These are phyloP conservation scores for Lichtheimia corymbifera DNA, from an alignment of 371 early-diverging fungal species.

Conservation along the genomic window DNA sequence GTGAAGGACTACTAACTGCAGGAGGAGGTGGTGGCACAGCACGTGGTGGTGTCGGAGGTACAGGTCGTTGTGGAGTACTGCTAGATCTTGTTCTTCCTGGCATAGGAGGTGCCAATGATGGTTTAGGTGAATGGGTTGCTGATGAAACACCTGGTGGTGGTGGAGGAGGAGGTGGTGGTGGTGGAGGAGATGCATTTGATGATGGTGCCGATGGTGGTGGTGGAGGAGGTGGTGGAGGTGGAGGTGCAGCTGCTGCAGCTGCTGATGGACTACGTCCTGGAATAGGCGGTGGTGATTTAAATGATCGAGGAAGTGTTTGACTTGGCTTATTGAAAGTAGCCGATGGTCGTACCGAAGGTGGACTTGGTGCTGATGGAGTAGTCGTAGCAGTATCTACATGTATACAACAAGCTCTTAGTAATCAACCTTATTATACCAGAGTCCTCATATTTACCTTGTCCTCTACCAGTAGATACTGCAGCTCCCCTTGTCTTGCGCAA, in stretches of 20 bases:
- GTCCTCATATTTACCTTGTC: conserved; percentile 7
- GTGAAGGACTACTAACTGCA: conserved; percentile 12
- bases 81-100: conserved; percentile 42
- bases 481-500: conserved; percentile 57
- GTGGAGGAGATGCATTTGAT: conserved; percentile 17
- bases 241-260: conserved; percentile 16
- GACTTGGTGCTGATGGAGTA: conserved; percentile 13
- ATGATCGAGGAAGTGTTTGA: conserved; percentile 38
- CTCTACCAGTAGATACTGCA: conserved; percentile 38
- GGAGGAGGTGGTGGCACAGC: conserved; percentile 36
- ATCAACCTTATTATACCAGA: no score
- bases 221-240: conserved; percentile 13
- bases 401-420: no score
- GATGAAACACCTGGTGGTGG: conserved; percentile 15
- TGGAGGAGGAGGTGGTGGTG: conserved; percentile 22
- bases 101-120: conserved; percentile 26
- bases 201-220: conserved; percentile 6
- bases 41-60: conserved; percentile 43
- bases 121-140: conserved; percentile 23
- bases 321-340: conserved; percentile 6
- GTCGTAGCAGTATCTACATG: not conserved
- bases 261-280: conserved; percentile 24
- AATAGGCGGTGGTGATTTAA: conserved; percentile 43
- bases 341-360: conserved; percentile 21
- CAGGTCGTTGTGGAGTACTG: conserved; percentile 45